Conservation (phyloP, 129 eudicot genomes). For the Artemisia tridentata region DNA sequence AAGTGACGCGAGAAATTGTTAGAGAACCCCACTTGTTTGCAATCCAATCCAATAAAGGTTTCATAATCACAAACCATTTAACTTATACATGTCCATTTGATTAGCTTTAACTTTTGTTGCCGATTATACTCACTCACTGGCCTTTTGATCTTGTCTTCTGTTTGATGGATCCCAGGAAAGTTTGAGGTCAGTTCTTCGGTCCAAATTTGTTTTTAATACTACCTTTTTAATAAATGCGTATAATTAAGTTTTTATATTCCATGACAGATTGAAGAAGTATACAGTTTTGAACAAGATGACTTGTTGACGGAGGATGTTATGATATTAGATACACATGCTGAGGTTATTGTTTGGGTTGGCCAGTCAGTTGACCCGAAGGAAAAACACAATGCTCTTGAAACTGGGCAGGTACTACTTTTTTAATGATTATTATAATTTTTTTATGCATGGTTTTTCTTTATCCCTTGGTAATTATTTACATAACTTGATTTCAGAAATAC, state of each 20-base stretch:
- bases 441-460: neutral
- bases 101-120: constrained; percentile 17
- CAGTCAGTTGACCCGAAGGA: constrained; percentile 79
- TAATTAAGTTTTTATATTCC: neutral
- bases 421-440: neutral
- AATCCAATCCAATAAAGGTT: constrained; percentile 62
- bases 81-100: neutral
- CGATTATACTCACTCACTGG: constrained; percentile 35
- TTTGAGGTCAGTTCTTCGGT: constrained; percentile 59
- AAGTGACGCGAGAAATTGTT: constrained; percentile 52
- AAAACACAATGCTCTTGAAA: constrained; percentile 74
- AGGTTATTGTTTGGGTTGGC: constrained; percentile 94
- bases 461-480: constrained; percentile 5
- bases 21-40: constrained; percentile 85
- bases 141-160: constrained; percentile 25
- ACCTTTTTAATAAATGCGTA: neutral
- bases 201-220: neutral
- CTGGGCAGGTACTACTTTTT: constrained; percentile 63
- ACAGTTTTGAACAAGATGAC: constrained; percentile 93
- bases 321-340: constrained; percentile 94
- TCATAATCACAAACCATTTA: neutral
- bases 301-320: constrained; percentile 83
- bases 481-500: constrained; percentile 62
- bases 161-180: constrained; percentile 59
- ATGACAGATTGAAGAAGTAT: constrained; percentile 77